Conservation (phyloP, 108 stramenopile species). For the Cyclostephanos tholiformis region DNA sequence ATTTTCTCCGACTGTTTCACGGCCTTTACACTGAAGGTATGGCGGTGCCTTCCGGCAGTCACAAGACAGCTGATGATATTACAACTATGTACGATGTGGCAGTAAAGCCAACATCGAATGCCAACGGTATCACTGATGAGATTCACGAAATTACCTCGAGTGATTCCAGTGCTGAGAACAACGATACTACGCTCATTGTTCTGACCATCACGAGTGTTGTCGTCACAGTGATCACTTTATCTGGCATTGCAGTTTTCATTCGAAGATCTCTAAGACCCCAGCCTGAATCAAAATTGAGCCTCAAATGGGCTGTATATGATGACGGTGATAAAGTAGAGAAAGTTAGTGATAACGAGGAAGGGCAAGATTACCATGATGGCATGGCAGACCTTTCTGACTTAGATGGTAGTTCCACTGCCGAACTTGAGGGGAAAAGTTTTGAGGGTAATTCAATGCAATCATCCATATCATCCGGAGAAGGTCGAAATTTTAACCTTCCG, state of each 20-base stretch:
- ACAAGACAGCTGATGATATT: not conserved
- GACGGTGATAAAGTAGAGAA: not conserved
- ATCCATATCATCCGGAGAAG: constrained; percentile 6
- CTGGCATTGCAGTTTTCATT: not conserved
- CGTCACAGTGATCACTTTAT: not conserved
- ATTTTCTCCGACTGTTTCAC: not conserved
- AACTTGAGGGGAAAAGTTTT: not conserved
- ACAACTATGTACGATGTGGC: not conserved
- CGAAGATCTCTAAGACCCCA: not conserved
- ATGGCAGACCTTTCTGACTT: not conserved
- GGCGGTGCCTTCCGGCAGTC: too few relatives aligned
- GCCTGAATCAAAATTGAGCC: not conserved
- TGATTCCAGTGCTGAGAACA: not conserved
- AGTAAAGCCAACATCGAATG: not conserved
- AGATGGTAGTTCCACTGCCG: not conserved
- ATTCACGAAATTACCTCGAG: not conserved
- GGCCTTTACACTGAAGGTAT: not conserved
- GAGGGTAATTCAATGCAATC: not conserved
- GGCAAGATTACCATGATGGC: not conserved
- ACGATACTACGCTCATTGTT: not conserved
- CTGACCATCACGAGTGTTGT: not conserved
- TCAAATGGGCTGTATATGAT: not conserved
- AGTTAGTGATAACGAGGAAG: not conserved
- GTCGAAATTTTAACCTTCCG: not conserved
- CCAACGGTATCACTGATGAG: not conserved